Percentiles rank a stretch among this genome's conserved stretches.
These are phyloP conservation scores for Medicago truncatula DNA, from an alignment of 306 rosid species.

Conservation along the genomic window DNA sequence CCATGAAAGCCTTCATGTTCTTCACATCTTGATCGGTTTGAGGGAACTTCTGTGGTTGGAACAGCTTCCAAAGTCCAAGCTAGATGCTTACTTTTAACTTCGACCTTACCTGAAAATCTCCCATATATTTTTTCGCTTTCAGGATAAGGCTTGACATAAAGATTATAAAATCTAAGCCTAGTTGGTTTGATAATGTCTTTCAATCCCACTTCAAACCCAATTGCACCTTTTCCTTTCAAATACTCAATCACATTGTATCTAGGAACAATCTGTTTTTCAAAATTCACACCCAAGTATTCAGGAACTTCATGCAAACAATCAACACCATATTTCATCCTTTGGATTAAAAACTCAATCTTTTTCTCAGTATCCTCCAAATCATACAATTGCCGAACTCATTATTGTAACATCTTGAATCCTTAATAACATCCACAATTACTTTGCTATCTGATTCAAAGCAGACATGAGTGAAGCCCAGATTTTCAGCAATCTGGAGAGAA, in stretches of 20 bases:
- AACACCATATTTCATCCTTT: slow-evolving; percentile 60
- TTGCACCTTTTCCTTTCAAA: slow-evolving; percentile 70
- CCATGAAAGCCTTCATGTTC: slow-evolving; percentile 74
- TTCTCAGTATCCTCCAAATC: slow-evolving; percentile 62
- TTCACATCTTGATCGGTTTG: slow-evolving; percentile 59
- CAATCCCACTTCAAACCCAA: slow-evolving; percentile 69
- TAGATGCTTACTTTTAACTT: slow-evolving; percentile 62
- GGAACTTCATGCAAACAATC: slow-evolving; percentile 76
- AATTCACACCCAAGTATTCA: slow-evolving; percentile 78
- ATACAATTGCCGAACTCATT: too few species aligned
- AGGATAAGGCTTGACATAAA: slow-evolving; percentile 85
- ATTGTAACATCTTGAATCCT: too few species aligned
- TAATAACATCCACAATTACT: too few species aligned
- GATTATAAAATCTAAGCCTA: slow-evolving; percentile 82
- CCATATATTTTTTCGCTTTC: slow-evolving; percentile 79
- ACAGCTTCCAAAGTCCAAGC: slow-evolving; percentile 79
- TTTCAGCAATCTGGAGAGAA: too few species aligned
- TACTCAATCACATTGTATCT: slow-evolving; percentile 74
- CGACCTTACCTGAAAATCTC: slow-evolving; percentile 51
- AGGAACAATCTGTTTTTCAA: slow-evolving; percentile 86
- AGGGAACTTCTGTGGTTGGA: slow-evolving; percentile 61
- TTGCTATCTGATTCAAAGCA: too few species aligned
- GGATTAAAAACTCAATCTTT: slow-evolving; percentile 74
- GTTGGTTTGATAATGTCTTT: slow-evolving; percentile 75
- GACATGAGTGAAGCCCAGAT: too few species aligned